Conservation (phyloP, 2,329 filamentous ascomycete species). For the Cladophialophora psammophila region DNA sequence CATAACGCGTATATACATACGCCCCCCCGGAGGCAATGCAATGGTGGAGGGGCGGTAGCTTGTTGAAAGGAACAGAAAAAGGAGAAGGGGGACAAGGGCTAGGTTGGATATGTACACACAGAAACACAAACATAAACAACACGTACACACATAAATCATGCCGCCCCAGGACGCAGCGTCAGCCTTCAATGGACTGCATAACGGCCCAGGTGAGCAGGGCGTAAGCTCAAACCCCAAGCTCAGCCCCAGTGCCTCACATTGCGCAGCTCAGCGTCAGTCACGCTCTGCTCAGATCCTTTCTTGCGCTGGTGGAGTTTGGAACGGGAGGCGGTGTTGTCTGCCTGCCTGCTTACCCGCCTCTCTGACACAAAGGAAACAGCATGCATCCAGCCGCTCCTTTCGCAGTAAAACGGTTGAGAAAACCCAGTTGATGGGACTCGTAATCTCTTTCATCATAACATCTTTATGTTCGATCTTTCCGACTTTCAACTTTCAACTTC, state of each 20-base stretch:
- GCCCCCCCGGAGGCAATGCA: no score
- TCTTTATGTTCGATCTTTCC: no score
- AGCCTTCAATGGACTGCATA: background rate
- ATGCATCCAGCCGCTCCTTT: background rate
- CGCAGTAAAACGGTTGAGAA: background rate
- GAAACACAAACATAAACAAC: background rate
- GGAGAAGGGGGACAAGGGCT: background rate
- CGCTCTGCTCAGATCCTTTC: background rate
- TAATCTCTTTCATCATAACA: no score
- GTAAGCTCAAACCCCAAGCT: background rate
- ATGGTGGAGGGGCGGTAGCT: background rate
- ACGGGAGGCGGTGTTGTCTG: background rate
- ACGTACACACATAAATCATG: background rate
- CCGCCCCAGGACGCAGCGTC: background rate
- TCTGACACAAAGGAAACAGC: background rate
- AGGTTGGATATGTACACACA: no score
- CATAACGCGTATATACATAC: no score
- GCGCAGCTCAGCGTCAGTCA: background rate
- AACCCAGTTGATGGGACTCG: slow-evolving; percentile 3
- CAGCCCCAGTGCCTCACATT: background rate
- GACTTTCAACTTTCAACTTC: background rate
- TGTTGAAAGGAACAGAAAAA: background rate
- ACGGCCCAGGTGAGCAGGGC: background rate
- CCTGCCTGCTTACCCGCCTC: background rate
- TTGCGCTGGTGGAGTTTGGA: background rate